These are phyloP conservation scores for Noccaea caerulescens DNA, from an alignment of 345 rosid species.

Conservation along the genomic window DNA sequence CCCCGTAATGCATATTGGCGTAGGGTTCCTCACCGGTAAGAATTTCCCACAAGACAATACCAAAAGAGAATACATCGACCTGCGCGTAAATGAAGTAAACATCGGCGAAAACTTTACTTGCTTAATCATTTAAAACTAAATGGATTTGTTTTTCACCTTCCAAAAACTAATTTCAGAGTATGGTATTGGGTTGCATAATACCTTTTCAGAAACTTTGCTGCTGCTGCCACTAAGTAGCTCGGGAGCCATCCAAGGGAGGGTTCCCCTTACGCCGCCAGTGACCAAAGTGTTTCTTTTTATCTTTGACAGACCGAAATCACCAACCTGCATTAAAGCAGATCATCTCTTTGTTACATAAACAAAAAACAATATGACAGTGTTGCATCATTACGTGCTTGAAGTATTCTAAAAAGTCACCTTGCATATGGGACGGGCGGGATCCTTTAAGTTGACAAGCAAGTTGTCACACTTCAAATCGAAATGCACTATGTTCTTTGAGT, in stretches of 20 bases:
- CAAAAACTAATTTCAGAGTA: slow-evolving; percentile 21
- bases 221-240: slow-evolving; percentile 83
- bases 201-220: slow-evolving; percentile 89
- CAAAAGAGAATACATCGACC: slow-evolving; percentile 91
- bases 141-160: not conserved
- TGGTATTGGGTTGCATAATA: slow-evolving; percentile 41
- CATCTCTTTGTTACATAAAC: slow-evolving; percentile 19
- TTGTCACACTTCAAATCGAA: slow-evolving; percentile 98
- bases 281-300: slow-evolving; percentile 84
- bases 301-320: slow-evolving; percentile 89
- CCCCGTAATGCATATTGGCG: slow-evolving; percentile 90
- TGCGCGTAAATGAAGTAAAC: slow-evolving; percentile 39
- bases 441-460: slow-evolving; percentile 97
- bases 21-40: slow-evolving; percentile 93
- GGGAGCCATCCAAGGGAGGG: slow-evolving; percentile 95
- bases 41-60: slow-evolving; percentile 90
- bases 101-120: not conserved
- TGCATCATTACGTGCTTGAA: not conserved
- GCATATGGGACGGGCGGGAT: slow-evolving; percentile 94
- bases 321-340: slow-evolving; percentile 58
- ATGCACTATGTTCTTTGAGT: slow-evolving; percentile 96
- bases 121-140: not conserved
- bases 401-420: slow-evolving; percentile 59
- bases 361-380: slow-evolving; percentile 3
- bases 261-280: slow-evolving; percentile 85